Percentiles rank a stretch among this genome's conserved stretches.
These are phyloP conservation scores for Reutealis trisperma DNA, from an alignment of 345 rosid species.

Conservation along the genomic window DNA sequence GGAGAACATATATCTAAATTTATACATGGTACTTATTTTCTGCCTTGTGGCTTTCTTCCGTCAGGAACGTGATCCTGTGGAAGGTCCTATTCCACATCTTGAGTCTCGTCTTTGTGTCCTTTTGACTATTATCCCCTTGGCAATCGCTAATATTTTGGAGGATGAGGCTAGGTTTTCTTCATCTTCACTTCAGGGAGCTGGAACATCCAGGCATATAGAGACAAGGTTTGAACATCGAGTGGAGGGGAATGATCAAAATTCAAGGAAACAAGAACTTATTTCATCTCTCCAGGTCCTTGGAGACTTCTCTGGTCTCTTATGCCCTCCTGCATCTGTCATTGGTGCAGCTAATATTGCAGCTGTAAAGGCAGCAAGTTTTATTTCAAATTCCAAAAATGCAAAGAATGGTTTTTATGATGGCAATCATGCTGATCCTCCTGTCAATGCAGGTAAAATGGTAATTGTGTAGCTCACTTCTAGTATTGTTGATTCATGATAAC, in stretches of 20 bases:
- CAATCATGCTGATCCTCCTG: constrained; percentile 20
- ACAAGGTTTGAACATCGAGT: constrained; percentile 24
- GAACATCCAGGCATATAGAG: constrained; percentile 25
- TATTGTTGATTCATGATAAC: not conserved
- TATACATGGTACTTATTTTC: constrained; percentile 8
- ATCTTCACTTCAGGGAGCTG: constrained; percentile 28
- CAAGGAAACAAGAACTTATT: constrained; percentile 41
- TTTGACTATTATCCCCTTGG: constrained; percentile 60
- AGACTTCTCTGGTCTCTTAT: constrained; percentile 52
- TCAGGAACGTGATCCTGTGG: constrained; percentile 63
- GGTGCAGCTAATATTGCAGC: constrained; percentile 57
- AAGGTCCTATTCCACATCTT: constrained; percentile 72
- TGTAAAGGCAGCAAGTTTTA: constrained; percentile 48
- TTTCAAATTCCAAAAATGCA: constrained; percentile 36
- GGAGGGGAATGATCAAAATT: constrained; percentile 25
- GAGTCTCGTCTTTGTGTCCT: constrained; percentile 67
- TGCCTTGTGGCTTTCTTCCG: constrained; percentile 12
- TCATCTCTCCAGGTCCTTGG: constrained; percentile 60
- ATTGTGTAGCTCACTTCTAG: constrained; percentile 2
- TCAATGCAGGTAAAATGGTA: constrained; percentile 39
- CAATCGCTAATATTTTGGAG: constrained; percentile 46
- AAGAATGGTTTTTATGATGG: constrained; percentile 29
- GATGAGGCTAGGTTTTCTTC: constrained; percentile 30
- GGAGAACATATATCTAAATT: not conserved
- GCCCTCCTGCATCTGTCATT: constrained; percentile 50